phyloP scores from a whole-genome alignment of 441 rosid species.

The Populus trichocarpa region DNA sequence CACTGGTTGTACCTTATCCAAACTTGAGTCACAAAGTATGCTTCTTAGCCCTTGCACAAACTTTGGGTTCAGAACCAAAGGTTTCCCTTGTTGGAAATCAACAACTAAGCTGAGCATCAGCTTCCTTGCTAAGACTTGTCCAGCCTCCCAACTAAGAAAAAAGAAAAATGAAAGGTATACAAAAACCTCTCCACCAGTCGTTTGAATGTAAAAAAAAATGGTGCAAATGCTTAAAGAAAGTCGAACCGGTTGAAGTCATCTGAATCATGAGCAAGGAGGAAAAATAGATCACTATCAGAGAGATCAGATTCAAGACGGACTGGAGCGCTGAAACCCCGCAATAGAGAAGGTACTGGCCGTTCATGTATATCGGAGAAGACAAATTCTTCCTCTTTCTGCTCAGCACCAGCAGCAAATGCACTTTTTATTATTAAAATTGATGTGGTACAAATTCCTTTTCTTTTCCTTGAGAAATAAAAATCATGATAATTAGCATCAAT shows the following conservation, averaged over 20 bases:
- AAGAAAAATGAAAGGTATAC: no score
- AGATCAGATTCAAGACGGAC: slow-evolving; percentile 86
- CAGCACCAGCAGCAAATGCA: slow-evolving; percentile 21
- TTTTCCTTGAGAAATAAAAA: neutral
- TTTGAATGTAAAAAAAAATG: neutral
- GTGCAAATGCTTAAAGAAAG: slow-evolving; percentile 4
- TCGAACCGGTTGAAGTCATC: slow-evolving; percentile 95
- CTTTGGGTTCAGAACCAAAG: no score
- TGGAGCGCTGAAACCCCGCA: slow-evolving; percentile 94
- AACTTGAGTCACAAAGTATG: no score
- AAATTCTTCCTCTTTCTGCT: slow-evolving; percentile 95
- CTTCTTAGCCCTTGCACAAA: no score
- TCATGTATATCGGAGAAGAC: slow-evolving; percentile 70
- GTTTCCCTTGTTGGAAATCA: no score
- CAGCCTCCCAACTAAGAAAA: no score
- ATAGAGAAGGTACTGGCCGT: slow-evolving; percentile 79
- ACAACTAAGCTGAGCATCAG: no score
- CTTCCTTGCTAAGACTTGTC: no score
- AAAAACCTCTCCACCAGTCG: neutral
- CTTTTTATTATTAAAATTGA: neutral
- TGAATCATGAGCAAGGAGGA: slow-evolving; percentile 93
- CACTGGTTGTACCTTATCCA: no score
- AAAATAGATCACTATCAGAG: slow-evolving; percentile 66
- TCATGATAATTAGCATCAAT: neutral
- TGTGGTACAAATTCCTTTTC: neutral